These are phyloP conservation scores for Setaria italica DNA, from an alignment of 202 grass and related monocot species.

Conservation along the genomic window DNA sequence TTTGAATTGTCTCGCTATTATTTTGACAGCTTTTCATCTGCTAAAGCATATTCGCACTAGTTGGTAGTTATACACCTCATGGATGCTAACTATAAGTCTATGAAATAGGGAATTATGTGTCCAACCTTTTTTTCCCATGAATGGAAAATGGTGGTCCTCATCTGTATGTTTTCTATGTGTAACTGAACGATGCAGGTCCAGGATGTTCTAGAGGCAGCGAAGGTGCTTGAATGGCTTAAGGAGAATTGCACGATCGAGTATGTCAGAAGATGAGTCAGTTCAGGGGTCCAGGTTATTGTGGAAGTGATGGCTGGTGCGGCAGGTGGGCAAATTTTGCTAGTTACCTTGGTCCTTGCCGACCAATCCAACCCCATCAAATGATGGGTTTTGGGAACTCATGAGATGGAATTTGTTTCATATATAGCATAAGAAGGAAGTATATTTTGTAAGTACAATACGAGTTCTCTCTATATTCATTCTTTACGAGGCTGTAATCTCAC, in stretches of 20 bases:
- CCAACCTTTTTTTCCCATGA: neutral
- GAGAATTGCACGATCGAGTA: slow-evolving; percentile 79
- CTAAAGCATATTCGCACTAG: neutral
- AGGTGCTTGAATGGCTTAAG: slow-evolving; percentile 94
- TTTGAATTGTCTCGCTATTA: neutral
- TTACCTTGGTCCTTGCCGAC: slow-evolving; percentile 18
- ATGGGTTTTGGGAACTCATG: neutral
- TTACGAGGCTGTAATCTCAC: neutral
- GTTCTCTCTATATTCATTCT: neutral
- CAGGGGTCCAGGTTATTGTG: slow-evolving; percentile 9
- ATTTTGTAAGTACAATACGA: slow-evolving; percentile 31
- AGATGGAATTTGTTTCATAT: slow-evolving; percentile 21
- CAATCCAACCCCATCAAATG: neutral
- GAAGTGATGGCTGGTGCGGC: slow-evolving; percentile 12
- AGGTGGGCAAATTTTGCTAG: slow-evolving; percentile 27
- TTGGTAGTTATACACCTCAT: neutral
- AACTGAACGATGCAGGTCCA: slow-evolving; percentile 59
- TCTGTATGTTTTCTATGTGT: neutral
- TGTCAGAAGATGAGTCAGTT: slow-evolving; percentile 50
- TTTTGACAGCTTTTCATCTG: neutral
- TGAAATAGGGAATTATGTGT: neutral
- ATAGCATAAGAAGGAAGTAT: neutral
- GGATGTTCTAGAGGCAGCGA: slow-evolving; percentile 84
- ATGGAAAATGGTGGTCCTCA: neutral
- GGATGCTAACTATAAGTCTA: neutral